These are phyloP conservation scores for Exophiala spinifera DNA, from an alignment of 2,329 filamentous ascomycete species.

Conservation along the genomic window DNA sequence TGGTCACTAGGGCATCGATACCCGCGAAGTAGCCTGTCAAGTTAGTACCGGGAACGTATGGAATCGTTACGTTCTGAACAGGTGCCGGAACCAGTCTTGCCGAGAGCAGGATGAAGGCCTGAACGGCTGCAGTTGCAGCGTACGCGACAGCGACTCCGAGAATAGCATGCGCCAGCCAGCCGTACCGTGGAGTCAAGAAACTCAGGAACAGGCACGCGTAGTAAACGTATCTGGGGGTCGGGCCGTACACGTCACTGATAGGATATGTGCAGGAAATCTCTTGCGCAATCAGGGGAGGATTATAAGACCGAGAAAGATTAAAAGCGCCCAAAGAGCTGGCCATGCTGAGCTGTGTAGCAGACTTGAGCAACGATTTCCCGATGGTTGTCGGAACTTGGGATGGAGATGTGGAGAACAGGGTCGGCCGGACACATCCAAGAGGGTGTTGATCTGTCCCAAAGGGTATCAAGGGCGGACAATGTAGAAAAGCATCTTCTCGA, in stretches of 20 bases:
- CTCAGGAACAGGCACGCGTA: slow-evolving; percentile 33
- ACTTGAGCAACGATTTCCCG: too few relatives aligned
- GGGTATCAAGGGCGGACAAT: too few relatives aligned
- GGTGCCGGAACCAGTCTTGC: slow-evolving; percentile 12
- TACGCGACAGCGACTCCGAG: slow-evolving; percentile 36
- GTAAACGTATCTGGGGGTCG: slow-evolving; percentile 36
- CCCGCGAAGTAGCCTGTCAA: not conserved
- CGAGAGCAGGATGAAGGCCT: slow-evolving; percentile 35
- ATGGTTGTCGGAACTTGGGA: too few relatives aligned
- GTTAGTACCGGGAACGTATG: slow-evolving; percentile 17
- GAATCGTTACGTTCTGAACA: slow-evolving; percentile 29
- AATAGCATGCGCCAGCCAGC: slow-evolving; percentile 35
- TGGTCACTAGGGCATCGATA: slow-evolving; percentile 30
- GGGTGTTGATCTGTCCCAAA: too few relatives aligned
- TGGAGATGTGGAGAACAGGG: too few relatives aligned
- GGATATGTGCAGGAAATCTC: slow-evolving; percentile 35
- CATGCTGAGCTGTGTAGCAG: too few relatives aligned
- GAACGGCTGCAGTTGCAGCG: slow-evolving; percentile 34
- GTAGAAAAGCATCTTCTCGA: too few relatives aligned
- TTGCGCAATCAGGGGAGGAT: slow-evolving; percentile 30
- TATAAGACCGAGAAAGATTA: too few relatives aligned
- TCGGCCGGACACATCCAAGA: too few relatives aligned
- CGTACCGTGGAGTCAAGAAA: slow-evolving; percentile 33
- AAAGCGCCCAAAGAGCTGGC: too few relatives aligned
- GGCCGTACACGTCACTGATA: slow-evolving; percentile 35